phyloP scores from a whole-genome alignment of 306 rosid species.

The Coriaria nepalensis region DNA sequence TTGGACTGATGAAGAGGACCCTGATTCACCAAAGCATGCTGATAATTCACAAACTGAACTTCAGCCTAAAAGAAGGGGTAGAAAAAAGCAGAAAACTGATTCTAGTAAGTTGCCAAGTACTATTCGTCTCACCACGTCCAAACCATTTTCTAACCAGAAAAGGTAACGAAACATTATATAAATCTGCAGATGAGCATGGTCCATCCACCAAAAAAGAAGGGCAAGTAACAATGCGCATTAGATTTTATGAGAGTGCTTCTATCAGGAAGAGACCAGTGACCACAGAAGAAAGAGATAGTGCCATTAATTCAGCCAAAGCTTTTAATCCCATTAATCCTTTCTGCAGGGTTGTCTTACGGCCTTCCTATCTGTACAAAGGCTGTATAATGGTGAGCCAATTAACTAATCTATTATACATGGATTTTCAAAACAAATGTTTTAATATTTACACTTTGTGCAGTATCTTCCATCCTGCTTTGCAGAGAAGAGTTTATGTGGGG shows the following conservation, averaged over 20 bases:
- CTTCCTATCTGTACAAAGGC: conserved; percentile 88
- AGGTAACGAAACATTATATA: neutral
- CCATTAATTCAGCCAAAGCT: conserved; percentile 59
- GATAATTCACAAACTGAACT: conserved; percentile 25
- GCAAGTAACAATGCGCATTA: conserved; percentile 54
- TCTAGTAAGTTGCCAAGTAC: conserved; percentile 24
- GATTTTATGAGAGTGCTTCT: conserved; percentile 96
- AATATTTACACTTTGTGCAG: conserved; percentile 29
- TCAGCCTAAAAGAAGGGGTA: conserved; percentile 33
- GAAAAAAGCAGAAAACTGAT: conserved; percentile 65
- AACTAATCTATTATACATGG: conserved; percentile 2
- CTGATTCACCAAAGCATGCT: conserved; percentile 29
- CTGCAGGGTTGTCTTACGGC: conserved; percentile 87
- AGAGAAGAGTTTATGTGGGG: conserved; percentile 72
- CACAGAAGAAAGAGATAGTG: conserved; percentile 94
- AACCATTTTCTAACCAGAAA: conserved; percentile 10
- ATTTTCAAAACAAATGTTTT: conserved; percentile 6
- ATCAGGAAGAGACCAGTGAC: conserved; percentile 93
- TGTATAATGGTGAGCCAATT: conserved; percentile 80
- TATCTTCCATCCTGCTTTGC: conserved; percentile 98
- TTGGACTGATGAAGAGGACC: conserved; percentile 48
- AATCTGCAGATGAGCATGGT: conserved; percentile 47
- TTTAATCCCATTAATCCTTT: conserved; percentile 86
- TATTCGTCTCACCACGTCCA: conserved; percentile 4
- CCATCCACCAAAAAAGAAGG: conserved; percentile 48